A percentile compares a stretch with the other conserved stretches of the same genome.
phyloP scores from a whole-genome alignment of 352 stramenopile genomes.

The Phytophthora colocasiae region DNA sequence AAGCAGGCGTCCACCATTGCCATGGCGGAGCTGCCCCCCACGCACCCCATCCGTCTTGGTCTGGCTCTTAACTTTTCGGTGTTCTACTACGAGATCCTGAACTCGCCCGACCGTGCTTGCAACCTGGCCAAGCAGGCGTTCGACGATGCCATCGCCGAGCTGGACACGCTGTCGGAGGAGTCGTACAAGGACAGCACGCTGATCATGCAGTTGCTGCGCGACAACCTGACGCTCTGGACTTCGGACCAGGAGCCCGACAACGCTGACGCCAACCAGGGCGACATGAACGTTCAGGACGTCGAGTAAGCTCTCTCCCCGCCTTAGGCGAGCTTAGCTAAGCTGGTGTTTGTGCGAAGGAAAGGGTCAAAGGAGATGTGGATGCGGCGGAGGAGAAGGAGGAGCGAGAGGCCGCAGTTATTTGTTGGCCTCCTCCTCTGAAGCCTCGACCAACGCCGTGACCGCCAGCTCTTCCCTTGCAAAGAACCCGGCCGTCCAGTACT shows the following conservation, averaged over 20 bases:
- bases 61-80: conserved; percentile 99
- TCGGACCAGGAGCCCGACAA: conserved; percentile 94
- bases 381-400: conserved; percentile 17
- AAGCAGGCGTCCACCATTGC: conserved; percentile 91
- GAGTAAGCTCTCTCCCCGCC: conserved; percentile 44
- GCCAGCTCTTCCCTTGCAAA: background rate
- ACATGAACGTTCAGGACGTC: conserved; percentile 87
- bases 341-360: conserved; percentile 1
- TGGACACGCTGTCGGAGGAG: conserved; percentile 99
- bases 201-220: conserved; percentile 99
- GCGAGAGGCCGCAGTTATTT: conserved; percentile 39
- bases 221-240: conserved; percentile 99
- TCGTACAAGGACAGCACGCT: conserved; percentile 99
- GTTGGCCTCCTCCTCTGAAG: conserved; percentile 38
- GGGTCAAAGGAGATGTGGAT: conserved; percentile 23
- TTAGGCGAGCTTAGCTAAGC: conserved; percentile 31
- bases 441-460: conserved; percentile 14
- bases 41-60: conserved; percentile 98
- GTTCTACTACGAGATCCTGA: conserved; percentile 99
- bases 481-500: conserved; percentile 30
- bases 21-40: conserved; percentile 96
- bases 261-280: conserved; percentile 91
- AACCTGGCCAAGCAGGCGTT: conserved; percentile 97
- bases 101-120: conserved; percentile 95
- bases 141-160: conserved; percentile 99